Conservation (phyloP, 192 early-diverging fungal species). For the Tieghemiomyces parasiticus region DNA sequence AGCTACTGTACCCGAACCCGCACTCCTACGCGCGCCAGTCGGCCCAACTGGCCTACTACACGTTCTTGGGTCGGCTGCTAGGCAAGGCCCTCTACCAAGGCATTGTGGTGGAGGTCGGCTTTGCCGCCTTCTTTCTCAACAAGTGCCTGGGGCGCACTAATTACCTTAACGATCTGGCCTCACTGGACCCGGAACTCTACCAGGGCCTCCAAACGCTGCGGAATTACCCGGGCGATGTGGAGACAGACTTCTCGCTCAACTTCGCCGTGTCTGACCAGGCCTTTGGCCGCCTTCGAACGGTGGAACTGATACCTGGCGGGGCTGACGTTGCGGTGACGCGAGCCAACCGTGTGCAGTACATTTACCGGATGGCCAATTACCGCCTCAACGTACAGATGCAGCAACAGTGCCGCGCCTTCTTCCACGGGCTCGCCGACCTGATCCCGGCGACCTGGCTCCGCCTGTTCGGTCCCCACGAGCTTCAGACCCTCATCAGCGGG, state of each 20-base stretch:
- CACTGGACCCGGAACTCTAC: constrained; percentile 65
- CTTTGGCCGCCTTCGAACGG: constrained; percentile 11
- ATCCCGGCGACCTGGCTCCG: constrained; percentile 75
- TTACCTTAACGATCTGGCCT: constrained; percentile 66
- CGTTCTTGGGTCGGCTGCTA: constrained; percentile 65
- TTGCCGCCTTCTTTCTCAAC: constrained; percentile 71
- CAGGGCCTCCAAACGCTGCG: constrained; percentile 54
- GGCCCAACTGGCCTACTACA: constrained; percentile 40
- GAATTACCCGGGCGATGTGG: constrained; percentile 52
- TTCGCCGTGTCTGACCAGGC: constrained; percentile 48
- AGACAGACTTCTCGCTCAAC: constrained; percentile 44
- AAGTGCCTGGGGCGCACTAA: constrained; percentile 50
- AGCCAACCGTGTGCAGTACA: constrained; percentile 74
- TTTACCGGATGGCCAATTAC: constrained; percentile 77
- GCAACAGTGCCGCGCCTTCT: constrained; percentile 66
- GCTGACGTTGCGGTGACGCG: constrained; percentile 63
- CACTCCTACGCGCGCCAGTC: constrained; percentile 24
- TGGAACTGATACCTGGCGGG: constrained; percentile 70
- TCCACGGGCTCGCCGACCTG: constrained; percentile 66
- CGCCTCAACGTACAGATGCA: constrained; percentile 72
- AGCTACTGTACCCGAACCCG: constrained; percentile 61
- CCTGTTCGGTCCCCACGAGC: constrained; percentile 84
- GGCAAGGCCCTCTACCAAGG: constrained; percentile 81
- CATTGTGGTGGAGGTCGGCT: constrained; percentile 65
- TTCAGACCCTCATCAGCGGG: constrained; percentile 82